Evolutionary conservation across 495 filamentous ascomycete genomes (phyloP).

Genomic region (Lophium mytilinum): DNA sequence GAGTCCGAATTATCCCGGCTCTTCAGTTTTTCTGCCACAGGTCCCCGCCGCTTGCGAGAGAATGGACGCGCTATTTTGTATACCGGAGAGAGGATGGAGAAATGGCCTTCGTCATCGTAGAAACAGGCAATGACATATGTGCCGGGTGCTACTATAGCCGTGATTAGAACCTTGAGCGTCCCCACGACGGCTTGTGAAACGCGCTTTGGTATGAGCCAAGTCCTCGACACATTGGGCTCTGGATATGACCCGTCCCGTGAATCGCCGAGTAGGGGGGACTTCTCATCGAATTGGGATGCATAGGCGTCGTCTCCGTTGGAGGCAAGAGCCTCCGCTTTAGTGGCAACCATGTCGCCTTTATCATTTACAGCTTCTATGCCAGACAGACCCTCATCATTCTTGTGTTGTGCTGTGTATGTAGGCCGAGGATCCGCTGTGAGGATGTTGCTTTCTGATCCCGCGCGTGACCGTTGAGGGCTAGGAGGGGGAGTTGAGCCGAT

Average conservation of each 20-base stretch:
- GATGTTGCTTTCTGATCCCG: constrained; percentile 21
- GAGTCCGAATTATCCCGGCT: constrained; percentile 32
- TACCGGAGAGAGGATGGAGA: constrained; percentile 46
- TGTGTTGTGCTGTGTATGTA: not conserved
- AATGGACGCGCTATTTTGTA: constrained; percentile 23
- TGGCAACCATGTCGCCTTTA: constrained; percentile 14
- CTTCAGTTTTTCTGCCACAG: constrained; percentile 27
- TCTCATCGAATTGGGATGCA: constrained; percentile 48
- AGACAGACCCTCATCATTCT: constrained; percentile 17
- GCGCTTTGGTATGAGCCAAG: constrained; percentile 52
- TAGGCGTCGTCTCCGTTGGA: constrained; percentile 4
- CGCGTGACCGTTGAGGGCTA: constrained; percentile 23
- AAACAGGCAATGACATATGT: constrained; percentile 74
- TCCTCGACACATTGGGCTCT: constrained; percentile 16
- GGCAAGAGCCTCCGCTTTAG: constrained; percentile 5
- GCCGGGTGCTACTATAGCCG: constrained; percentile 67
- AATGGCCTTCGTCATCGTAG: constrained; percentile 69
- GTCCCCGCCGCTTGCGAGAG: constrained; percentile 32
- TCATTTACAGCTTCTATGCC: constrained; percentile 12
- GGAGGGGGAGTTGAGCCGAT: constrained; percentile 52
- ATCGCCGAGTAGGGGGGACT: constrained; percentile 50
- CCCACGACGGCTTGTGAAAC: constrained; percentile 54
- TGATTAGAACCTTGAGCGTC: constrained; percentile 65
- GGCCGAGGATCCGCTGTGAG: constrained; percentile 8
- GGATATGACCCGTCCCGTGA: constrained; percentile 3